Conservation (phyloP, 1,284 basidiomycete species). For the Apiotrichum akiyoshidainum region DNA sequence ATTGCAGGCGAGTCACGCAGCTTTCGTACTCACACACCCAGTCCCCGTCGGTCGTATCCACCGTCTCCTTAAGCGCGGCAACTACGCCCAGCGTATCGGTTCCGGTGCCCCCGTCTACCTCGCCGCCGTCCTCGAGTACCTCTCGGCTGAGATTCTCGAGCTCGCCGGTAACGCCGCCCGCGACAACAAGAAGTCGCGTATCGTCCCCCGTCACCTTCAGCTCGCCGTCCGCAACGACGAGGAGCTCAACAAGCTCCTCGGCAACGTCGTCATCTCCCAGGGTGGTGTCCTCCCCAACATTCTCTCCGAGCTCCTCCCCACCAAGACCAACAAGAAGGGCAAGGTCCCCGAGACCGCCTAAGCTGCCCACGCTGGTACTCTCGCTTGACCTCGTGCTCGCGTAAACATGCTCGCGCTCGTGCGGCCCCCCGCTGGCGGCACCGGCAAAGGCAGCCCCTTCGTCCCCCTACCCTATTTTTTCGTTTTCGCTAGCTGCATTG, state of each 20-base stretch:
- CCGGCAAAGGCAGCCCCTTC: background rate
- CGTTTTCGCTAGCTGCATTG: conserved; percentile 15
- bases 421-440: background rate
- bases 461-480: conserved; percentile 6
- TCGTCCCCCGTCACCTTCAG: conserved; percentile 85
- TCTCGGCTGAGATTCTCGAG: conserved; percentile 64
- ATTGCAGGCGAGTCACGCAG: no score
- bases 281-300: conserved; percentile 82
- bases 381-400: no score
- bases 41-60: conserved; percentile 84
- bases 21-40: conserved; percentile 33
- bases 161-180: conserved; percentile 73
- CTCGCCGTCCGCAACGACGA: conserved; percentile 86
- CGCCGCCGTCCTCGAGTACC: conserved; percentile 58
- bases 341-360: conserved; percentile 27
- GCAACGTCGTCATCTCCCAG: conserved; percentile 81
- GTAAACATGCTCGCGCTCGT: no score
- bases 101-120: conserved; percentile 65
- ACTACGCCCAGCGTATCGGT: conserved; percentile 71
- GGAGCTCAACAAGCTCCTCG: conserved; percentile 60
- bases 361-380: background rate
- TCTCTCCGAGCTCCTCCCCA: conserved; percentile 64
- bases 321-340: conserved; percentile 58
- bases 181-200: conserved; percentile 70
- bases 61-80: conserved; percentile 77